Base-by-base conservation (phyloP, 768 basidiomycete species). In the Macrocybe gigantea region DNA sequence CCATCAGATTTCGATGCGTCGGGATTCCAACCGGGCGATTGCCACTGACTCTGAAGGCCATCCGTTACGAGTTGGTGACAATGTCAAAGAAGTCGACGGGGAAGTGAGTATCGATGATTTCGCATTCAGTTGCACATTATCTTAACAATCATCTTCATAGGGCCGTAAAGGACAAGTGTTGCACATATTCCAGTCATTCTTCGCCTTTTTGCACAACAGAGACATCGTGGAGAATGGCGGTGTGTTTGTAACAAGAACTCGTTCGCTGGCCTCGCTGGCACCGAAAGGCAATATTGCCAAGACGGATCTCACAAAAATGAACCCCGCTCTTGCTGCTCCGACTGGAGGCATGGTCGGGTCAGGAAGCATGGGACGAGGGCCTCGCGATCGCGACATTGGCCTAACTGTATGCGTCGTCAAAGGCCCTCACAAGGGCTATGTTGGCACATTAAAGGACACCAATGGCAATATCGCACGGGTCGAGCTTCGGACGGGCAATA, bases 131-230 rank as follows among this genome's bases (percentile, higher is more conserved):
- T 34, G 12, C 11, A 42, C 53, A 52, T 49, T 49, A 51, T 52
- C 44, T 14, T 8, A 10, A 15, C 45, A 22, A 22, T 22, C 22
- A 4, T 22, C 31, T 38, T 38, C 33, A 45, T 42, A 95, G 85
- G 73, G 73, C 34, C 87, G 94, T 5, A 89, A 85, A 76, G 96
- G 96, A 40, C 79, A 82, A 48, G 88, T 98, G 9, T 71, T 99
- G 29, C 94, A 97, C 59, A 92, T 93, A 38, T 88, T 95, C 64
- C 93, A 95, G 60, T 92, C 93, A 0, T 84, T 90, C 65, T 95
- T 83, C 57, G 93, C 90, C 3, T 99, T 97, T 75, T 68, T 98
- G 40, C 87, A 94, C 68, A 95, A 94, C 58, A 85, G 94, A 10
- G 93, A 97, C 44, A 75, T 91, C 45, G 59, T 75, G 13, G 93